Evolutionary conservation across 768 basidiomycete genomes (phyloP).

Genomic region (Leccinellum albellum): DNA sequence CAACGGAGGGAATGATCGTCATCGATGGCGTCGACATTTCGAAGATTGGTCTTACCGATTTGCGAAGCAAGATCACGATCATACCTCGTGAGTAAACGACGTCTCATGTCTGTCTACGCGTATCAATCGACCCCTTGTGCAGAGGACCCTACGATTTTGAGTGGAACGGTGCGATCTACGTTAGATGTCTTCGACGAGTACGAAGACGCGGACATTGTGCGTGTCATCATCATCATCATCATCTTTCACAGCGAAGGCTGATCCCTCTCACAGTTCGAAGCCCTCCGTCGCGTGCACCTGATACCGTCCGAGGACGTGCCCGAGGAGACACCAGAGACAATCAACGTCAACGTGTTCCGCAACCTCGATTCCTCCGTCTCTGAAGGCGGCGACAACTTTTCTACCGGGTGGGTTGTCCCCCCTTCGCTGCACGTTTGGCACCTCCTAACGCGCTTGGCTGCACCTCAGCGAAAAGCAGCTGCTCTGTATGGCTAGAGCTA

Average conservation of each 20-base stretch:
- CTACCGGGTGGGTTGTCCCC: conserved; percentile 55
- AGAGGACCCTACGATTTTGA: conserved; percentile 90
- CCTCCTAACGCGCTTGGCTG: background rate
- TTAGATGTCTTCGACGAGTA: conserved; percentile 88
- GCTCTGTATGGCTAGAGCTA: conserved; percentile 86
- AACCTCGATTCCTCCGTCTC: conserved; percentile 70
- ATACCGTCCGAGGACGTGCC: conserved; percentile 56
- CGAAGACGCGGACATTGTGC: conserved; percentile 74
- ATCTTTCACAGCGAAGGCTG: background rate
- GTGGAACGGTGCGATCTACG: conserved; percentile 75
- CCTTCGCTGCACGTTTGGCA: background rate
- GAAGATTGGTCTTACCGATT: conserved; percentile 74
- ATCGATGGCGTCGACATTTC: conserved; percentile 81
- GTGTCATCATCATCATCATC: conserved; percentile 20
- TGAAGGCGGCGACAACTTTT: conserved; percentile 89
- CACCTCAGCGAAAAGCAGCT: conserved; percentile 68
- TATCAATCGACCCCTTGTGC: conserved; percentile 1
- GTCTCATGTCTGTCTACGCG: background rate
- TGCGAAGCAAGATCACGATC: conserved; percentile 73
- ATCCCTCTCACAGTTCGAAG: conserved; percentile 55
- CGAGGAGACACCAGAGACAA: conserved; percentile 34
- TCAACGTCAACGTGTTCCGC: conserved; percentile 76
- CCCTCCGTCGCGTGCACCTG: conserved; percentile 78
- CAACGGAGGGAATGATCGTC: conserved; percentile 67
- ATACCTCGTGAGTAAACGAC: conserved; percentile 54